Evolutionary conservation across 495 filamentous ascomycete species (phyloP), one percentile per base, ranked within the genome.

Genomic region (Talaromyces nanjingensis): DNA sequence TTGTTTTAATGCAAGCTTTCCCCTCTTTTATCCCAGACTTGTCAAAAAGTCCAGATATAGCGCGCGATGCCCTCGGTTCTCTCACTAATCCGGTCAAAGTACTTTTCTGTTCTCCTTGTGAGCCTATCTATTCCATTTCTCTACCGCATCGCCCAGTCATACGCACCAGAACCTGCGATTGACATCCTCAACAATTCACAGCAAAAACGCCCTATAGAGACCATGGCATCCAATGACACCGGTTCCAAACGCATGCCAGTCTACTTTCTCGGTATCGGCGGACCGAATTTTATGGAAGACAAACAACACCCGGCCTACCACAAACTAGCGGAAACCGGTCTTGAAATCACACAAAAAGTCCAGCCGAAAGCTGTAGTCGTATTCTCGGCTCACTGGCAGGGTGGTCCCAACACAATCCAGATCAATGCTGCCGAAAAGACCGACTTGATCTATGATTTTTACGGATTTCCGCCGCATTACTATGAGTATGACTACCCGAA

Each of bases 321-420:
- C n/a, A 74, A 89, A 61, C 82, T 96, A 6, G 82, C 85, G 52
- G 66, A 74, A 14, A 86, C 94, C 58, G 91, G 92, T 29, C 78
- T 72, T 7, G 91, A 96, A 68, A 96, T 96, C 69, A 93, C 90
- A 0, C 79, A 85, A 29, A 88, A 87, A 68, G 86, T 93, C 34
- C 89, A 89, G 70, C 91, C 91, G 20, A 87, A 85, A 62, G 92
- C 91, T 16, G 81, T 94, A 14, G 88, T 96, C 11, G 90, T 96
- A 12, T 91, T 96, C 73, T 93, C 89, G 11, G 91, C 90, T 25
- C 91, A 96, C 75, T 96, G 92, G 92, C 87, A 93, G 73, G 83
- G 79, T 24, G 76, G 76, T 1, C 71, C 71, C 34, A 75, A 83
- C 67, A 79, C 74, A 3, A 83, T 96, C 62, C 78, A 90, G 68